Conservation (phyloP, 192 early-diverging fungal species). For the Rhizophagus clarus region DNA sequence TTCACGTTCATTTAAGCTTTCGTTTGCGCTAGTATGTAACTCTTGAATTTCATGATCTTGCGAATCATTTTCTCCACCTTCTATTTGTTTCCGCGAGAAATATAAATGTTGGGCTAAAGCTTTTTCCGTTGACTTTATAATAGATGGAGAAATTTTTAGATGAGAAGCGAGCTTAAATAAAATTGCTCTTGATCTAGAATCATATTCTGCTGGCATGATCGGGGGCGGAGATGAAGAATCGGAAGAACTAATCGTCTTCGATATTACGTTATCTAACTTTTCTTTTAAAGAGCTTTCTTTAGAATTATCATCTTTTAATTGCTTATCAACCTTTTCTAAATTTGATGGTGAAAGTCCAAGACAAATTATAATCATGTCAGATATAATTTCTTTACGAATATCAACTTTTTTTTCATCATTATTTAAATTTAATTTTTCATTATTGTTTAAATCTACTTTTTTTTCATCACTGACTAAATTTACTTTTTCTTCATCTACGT, state of each 20-base stretch:
- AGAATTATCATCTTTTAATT: background rate
- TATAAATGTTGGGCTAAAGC: conserved; percentile 57
- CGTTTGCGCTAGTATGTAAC: conserved; percentile 22
- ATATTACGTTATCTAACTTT: background rate
- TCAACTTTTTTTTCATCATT: conserved; percentile 18
- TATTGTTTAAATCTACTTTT: conserved; percentile 10
- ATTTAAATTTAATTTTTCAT: background rate
- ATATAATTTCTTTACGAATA: conserved; percentile 22
- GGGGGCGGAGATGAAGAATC: background rate
- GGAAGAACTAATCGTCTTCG: background rate
- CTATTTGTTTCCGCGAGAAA: conserved; percentile 45
- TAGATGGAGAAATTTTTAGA: conserved; percentile 33
- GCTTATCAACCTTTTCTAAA: background rate
- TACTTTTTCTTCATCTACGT: too few relatives aligned
- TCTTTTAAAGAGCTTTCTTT: conserved; percentile 2
- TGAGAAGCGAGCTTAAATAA: conserved; percentile 44
- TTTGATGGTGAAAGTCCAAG: conserved; percentile 5
- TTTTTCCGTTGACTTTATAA: conserved; percentile 47
- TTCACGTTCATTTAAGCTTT: conserved; percentile 33
- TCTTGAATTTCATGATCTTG: conserved; percentile 36
- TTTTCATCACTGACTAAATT: conserved; percentile 17
- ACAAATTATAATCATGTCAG: conserved; percentile 18
- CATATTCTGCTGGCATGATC: conserved; percentile 47
- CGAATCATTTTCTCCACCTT: conserved; percentile 30
- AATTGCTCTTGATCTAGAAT: conserved; percentile 51